Evolutionary conservation across 441 rosid genomes (phyloP).

Genomic region (Erodium texanum): DNA sequence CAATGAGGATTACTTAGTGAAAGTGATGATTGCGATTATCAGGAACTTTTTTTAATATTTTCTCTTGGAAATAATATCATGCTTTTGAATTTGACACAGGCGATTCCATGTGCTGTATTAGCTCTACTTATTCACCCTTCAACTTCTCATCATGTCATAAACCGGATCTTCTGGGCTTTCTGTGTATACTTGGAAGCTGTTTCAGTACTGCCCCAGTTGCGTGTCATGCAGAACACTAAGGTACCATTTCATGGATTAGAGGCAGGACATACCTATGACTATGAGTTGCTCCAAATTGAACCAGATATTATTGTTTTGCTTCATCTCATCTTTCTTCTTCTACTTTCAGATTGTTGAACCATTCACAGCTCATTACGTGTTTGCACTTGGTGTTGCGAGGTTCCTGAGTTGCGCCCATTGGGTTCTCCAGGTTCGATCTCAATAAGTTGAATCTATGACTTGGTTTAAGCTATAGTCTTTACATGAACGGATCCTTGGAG

Average conservation of each 20-base stretch:
- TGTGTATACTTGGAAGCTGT: slow-evolving; percentile 94
- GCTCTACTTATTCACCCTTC: slow-evolving; percentile 83
- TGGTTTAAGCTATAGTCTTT: slow-evolving; percentile 7
- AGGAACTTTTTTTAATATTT: too few species aligned
- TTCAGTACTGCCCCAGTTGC: slow-evolving; percentile 86
- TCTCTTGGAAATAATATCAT: slow-evolving; percentile 5
- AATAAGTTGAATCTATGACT: slow-evolving; percentile 4
- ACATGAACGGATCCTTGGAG: too few species aligned
- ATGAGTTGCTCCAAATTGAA: background rate
- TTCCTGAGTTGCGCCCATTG: slow-evolving; percentile 97
- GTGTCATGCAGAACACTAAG: slow-evolving; percentile 98
- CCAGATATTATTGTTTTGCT: background rate
- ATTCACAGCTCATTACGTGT: slow-evolving; percentile 96
- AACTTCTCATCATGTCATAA: slow-evolving; percentile 69
- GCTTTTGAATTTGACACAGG: slow-evolving; percentile 39
- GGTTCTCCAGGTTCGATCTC: slow-evolving; percentile 85
- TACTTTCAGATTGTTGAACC: slow-evolving; percentile 85
- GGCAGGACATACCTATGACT: slow-evolving; percentile 11
- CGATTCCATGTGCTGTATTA: slow-evolving; percentile 62
- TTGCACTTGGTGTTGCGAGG: slow-evolving; percentile 95
- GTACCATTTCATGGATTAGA: slow-evolving; percentile 22
- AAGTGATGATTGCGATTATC: too few species aligned
- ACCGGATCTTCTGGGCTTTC: slow-evolving; percentile 83
- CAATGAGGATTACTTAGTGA: too few species aligned
- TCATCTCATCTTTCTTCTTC: slow-evolving; percentile 14